These are phyloP conservation scores for Suhomyces choctaworum DNA, from an alignment of 1,139 yeast species.

Conservation along the genomic window DNA sequence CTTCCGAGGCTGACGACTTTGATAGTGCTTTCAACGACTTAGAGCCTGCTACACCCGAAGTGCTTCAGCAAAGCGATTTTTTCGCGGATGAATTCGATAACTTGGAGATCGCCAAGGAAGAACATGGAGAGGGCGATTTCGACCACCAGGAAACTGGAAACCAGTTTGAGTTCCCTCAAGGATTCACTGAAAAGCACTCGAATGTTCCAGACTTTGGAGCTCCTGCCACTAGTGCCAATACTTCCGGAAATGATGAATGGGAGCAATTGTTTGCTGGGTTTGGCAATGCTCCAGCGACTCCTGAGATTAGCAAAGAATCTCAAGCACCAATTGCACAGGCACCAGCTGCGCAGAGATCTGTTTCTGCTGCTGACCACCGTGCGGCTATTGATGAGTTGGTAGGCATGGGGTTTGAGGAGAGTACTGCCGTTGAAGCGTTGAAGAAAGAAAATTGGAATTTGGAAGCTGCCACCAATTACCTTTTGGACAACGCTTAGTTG, in stretches of 20 bases:
- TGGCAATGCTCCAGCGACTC: slow-evolving; percentile 50
- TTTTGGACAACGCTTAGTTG: slow-evolving; percentile 63
- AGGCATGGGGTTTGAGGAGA: slow-evolving; percentile 84
- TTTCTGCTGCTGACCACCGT: slow-evolving; percentile 5
- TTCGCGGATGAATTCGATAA: slow-evolving; percentile 54
- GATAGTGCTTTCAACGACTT: slow-evolving; percentile 42
- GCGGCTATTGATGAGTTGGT: slow-evolving; percentile 70
- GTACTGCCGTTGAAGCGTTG: slow-evolving; percentile 68
- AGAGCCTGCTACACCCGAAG: slow-evolving; percentile 39
- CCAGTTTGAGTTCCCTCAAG: slow-evolving; percentile 34
- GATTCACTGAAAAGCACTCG: slow-evolving; percentile 35
- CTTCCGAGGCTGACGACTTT: slow-evolving; percentile 28
- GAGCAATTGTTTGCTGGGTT: slow-evolving; percentile 91
- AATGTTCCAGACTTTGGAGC: slow-evolving; percentile 33
- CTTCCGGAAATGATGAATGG: slow-evolving; percentile 74
- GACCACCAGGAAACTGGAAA: slow-evolving; percentile 15
- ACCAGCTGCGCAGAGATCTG: slow-evolving; percentile 18
- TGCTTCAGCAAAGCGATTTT: slow-evolving; percentile 23
- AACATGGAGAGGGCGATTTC: slow-evolving; percentile 28
- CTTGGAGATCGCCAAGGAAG: slow-evolving; percentile 48
- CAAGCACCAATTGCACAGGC: slow-evolving; percentile 18
- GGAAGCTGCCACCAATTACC: slow-evolving; percentile 80
- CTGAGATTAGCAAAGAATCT: slow-evolving; percentile 4
- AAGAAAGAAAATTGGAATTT: slow-evolving; percentile 70
- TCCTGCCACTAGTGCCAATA: slow-evolving; percentile 11